Percentiles rank a stretch among this genome's conserved stretches.
phyloP scores from a whole-genome alignment of 306 rosid genomes.

The Cercis canadensis region DNA sequence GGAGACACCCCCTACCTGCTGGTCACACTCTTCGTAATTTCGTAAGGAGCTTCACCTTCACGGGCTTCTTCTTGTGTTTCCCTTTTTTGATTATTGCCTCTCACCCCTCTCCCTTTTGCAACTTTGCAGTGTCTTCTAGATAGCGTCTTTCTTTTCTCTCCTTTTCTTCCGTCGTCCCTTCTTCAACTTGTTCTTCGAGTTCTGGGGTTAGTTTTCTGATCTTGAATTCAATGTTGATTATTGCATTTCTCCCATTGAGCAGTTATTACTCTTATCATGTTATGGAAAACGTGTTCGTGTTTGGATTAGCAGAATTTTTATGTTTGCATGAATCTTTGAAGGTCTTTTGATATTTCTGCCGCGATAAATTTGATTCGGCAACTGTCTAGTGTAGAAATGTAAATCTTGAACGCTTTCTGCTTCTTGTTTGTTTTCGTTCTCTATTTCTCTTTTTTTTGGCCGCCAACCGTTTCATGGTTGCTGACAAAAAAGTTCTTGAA shows the following conservation, averaged over 20 bases:
- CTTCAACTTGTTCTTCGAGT: not conserved
- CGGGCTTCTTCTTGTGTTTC: no score
- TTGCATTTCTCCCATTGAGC: not conserved
- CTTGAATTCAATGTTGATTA: not conserved
- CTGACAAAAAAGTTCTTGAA: not conserved
- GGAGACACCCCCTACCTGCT: no score
- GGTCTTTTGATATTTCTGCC: not conserved
- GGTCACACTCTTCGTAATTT: no score
- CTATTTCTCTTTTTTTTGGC: not conserved
- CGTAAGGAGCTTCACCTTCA: no score
- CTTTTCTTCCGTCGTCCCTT: not conserved
- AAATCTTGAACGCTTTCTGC: slow-evolving; percentile 22
- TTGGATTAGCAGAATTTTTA: not conserved
- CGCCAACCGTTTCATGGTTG: not conserved
- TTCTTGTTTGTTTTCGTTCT: not conserved
- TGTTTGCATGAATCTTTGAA: slow-evolving; percentile 5
- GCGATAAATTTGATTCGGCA: not conserved
- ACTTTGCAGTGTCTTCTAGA: not conserved
- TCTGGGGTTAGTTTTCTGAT: slow-evolving; percentile 30
- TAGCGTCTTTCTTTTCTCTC: not conserved
- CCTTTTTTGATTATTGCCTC: no score
- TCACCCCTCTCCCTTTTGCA: not conserved
- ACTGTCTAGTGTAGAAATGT: not conserved
- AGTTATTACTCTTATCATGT: not conserved
- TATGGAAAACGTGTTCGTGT: not conserved